Conservation (phyloP, 257 asterid genomes). For the Knoxia roxburghii region DNA sequence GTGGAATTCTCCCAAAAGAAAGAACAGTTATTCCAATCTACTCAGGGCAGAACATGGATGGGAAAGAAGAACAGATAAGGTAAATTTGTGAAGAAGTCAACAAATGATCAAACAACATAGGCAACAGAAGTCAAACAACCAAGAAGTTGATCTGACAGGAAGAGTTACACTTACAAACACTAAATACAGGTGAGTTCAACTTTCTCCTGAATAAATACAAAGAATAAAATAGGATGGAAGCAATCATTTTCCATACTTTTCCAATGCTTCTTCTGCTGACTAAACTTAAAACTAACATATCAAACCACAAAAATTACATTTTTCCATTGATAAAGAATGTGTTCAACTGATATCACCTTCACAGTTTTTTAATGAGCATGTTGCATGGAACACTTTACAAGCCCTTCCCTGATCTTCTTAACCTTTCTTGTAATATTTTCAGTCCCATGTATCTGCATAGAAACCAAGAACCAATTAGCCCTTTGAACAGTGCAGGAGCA, state of each 20-base stretch:
- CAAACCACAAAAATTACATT: slow-evolving; percentile 2
- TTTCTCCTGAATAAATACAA: slow-evolving; percentile 12
- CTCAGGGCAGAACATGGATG: too few species aligned
- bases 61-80: too few species aligned
- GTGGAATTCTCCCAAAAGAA: too few species aligned
- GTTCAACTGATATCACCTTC: not conserved
- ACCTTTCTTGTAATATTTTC: slow-evolving; percentile 73
- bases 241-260: slow-evolving; percentile 11
- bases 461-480: not conserved
- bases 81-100: too few species aligned
- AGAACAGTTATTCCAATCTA: too few species aligned
- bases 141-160: not conserved
- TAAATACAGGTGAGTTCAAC: slow-evolving; percentile 4
- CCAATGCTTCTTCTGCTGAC: slow-evolving; percentile 3
- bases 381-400: slow-evolving; percentile 17
- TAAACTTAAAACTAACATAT: not conserved
- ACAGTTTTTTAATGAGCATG: not conserved
- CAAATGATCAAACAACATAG: not conserved
- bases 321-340: slow-evolving; percentile 5
- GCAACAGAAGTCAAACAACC: not conserved
- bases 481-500: not conserved
- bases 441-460: slow-evolving; percentile 82
- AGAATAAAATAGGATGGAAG: slow-evolving; percentile 16
- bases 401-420: slow-evolving; percentile 53
- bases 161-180: not conserved